Conservation (phyloP, 768 basidiomycete genomes). For the Trametes cingulata region DNA sequence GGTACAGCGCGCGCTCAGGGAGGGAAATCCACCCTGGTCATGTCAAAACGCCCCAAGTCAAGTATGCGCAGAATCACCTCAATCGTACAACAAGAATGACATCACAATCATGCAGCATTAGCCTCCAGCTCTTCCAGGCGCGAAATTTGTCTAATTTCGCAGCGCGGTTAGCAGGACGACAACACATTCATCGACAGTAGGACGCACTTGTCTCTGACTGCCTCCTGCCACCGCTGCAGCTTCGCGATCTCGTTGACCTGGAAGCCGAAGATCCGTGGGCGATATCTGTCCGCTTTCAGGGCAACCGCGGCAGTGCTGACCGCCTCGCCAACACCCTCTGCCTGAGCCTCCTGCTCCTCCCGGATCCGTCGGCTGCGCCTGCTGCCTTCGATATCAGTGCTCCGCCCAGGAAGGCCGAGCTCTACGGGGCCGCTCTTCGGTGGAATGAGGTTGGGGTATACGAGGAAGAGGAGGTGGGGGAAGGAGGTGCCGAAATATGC, state of each 20-base stretch:
- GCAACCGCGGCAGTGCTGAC: constrained; percentile 82
- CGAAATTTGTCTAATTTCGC: constrained; percentile 40
- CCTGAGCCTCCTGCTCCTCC: constrained; percentile 52
- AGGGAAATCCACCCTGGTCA: no score
- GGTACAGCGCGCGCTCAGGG: no score
- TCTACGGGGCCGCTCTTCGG: constrained; percentile 66
- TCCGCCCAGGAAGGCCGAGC: constrained; percentile 31
- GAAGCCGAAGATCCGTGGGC: constrained; percentile 96
- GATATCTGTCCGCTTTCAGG: constrained; percentile 87
- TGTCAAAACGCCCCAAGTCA: no score
- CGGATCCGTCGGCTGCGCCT: constrained; percentile 38
- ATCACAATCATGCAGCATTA: constrained; percentile 8
- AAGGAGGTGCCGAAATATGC: constrained; percentile 99
- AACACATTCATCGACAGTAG: neutral
- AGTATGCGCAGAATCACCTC: no score
- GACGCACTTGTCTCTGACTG: constrained; percentile 78
- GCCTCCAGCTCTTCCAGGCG: constrained; percentile 42
- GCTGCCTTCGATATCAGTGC: constrained; percentile 27
- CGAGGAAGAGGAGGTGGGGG: constrained; percentile 95
- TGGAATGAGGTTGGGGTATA: constrained; percentile 92
- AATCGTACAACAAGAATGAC: no score
- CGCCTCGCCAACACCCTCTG: constrained; percentile 60
- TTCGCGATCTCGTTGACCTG: constrained; percentile 93
- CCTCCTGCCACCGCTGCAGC: constrained; percentile 95
- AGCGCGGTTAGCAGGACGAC: neutral